Conservation (phyloP, 306 rosid genomes). For the Sicyos edulis region DNA sequence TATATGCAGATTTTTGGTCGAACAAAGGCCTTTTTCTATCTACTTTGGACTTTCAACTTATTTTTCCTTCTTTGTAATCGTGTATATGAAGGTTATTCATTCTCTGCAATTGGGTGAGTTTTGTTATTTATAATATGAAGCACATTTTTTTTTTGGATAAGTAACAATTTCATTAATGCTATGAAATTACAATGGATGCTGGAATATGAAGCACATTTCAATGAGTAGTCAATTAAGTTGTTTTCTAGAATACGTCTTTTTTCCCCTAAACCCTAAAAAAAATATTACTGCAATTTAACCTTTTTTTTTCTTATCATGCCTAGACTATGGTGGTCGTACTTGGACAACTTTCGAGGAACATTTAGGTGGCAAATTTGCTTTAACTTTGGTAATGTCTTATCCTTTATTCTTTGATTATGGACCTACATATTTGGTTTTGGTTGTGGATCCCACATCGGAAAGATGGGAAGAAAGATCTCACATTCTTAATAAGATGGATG, state of each 20-base stretch:
- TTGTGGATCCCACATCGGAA: too few relatives aligned
- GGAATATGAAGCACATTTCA: conserved; percentile 7
- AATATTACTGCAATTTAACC: background rate
- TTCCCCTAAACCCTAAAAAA: too few relatives aligned
- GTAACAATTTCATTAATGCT: too few relatives aligned
- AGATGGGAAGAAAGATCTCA: too few relatives aligned
- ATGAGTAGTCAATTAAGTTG: conserved; percentile 21
- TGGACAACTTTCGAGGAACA: conserved; percentile 80
- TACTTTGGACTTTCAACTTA: conserved; percentile 74
- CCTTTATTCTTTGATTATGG: conserved; percentile 11
- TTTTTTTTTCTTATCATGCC: conserved; percentile 23
- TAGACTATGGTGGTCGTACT: conserved; percentile 60
- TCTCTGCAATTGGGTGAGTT: conserved; percentile 77
- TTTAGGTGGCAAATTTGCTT: conserved; percentile 98
- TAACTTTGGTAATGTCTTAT: conserved; percentile 63
- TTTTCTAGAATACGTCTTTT: background rate
- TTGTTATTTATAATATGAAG: conserved; percentile 24
- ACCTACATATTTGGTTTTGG: background rate
- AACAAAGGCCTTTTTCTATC: conserved; percentile 52
- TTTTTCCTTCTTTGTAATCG: conserved; percentile 86
- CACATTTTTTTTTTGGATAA: too few relatives aligned
- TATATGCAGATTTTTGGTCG: conserved; percentile 61
- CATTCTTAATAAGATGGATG: too few relatives aligned
- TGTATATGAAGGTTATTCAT: conserved; percentile 81
- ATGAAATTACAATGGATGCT: too few relatives aligned